phyloP scores from a whole-genome alignment of 352 stramenopile genomes.

The Globisporangium cederbergense region DNA sequence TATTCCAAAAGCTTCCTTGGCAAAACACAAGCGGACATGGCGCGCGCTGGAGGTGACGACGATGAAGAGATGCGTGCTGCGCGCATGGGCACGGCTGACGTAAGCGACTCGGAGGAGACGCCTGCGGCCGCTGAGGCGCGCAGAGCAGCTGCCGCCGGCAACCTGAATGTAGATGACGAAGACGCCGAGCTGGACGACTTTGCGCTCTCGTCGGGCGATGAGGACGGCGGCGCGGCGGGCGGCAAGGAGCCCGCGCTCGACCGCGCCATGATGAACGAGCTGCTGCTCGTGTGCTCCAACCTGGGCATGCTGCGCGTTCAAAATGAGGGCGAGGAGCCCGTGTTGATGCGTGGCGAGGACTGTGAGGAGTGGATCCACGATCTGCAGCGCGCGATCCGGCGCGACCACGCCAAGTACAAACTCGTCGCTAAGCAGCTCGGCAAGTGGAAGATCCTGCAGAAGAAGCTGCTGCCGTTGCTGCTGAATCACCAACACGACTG shows the following conservation, averaged over 20 bases:
- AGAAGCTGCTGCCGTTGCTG: slow-evolving; percentile 82
- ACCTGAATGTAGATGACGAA: slow-evolving; percentile 12
- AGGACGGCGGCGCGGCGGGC: slow-evolving; percentile 25
- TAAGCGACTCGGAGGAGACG: slow-evolving; percentile 15
- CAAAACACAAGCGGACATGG: slow-evolving; percentile 6
- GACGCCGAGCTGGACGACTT: slow-evolving; percentile 53
- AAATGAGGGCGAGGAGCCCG: slow-evolving; percentile 44
- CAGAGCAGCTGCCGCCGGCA: slow-evolving; percentile 15
- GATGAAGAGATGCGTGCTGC: slow-evolving; percentile 4
- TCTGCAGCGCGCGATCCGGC: slow-evolving; percentile 74
- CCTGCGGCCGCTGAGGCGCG: slow-evolving; percentile 8
- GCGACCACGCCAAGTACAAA: slow-evolving; percentile 80
- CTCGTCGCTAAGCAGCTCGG: slow-evolving; percentile 82
- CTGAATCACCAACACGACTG: slow-evolving; percentile 87
- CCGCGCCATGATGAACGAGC: slow-evolving; percentile 82
- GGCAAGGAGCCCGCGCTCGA: slow-evolving; percentile 40
- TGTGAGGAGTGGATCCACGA: slow-evolving; percentile 86
- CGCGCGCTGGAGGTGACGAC: slow-evolving; percentile 5
- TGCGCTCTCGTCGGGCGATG: slow-evolving; percentile 44
- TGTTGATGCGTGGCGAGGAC: slow-evolving; percentile 82
- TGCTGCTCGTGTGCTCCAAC: slow-evolving; percentile 87
- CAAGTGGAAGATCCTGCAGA: slow-evolving; percentile 86
- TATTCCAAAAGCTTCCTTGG: background rate
- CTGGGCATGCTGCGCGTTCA: slow-evolving; percentile 73
- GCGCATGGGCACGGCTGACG: slow-evolving; percentile 6